Conservation (phyloP, 148 eudicot species). For the Fagopyrum tataricum region DNA sequence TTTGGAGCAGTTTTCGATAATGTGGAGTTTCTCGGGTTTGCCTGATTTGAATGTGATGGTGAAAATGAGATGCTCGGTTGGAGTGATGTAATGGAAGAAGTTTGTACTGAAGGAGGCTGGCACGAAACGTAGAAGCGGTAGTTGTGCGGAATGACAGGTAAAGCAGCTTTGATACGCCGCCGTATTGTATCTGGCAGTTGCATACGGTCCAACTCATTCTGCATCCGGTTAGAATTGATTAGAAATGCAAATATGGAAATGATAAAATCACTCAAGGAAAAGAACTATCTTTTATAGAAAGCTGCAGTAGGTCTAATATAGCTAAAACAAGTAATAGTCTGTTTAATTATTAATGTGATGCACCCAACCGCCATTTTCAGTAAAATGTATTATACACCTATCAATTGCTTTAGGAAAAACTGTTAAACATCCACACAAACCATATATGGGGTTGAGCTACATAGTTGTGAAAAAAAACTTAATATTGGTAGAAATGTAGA, state of each 20-base stretch:
- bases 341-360: too few relatives aligned
- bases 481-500: too few relatives aligned
- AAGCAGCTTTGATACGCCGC: constrained; percentile 83
- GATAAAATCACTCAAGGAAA: not conserved
- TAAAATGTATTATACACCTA: too few relatives aligned
- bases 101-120: constrained; percentile 56
- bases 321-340: not conserved
- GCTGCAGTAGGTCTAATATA: not conserved
- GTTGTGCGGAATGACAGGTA: constrained; percentile 60
- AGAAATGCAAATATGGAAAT: not conserved
- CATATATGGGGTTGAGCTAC: too few relatives aligned
- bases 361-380: too few relatives aligned
- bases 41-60: constrained; percentile 26
- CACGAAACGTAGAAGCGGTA: constrained; percentile 43
- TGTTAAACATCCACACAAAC: too few relatives aligned
- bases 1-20: constrained; percentile 19
- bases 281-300: not conserved
- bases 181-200: constrained; percentile 66
- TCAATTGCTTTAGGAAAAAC: too few relatives aligned
- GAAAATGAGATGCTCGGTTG: constrained; percentile 43
- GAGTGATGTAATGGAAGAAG: constrained; percentile 48
- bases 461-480: too few relatives aligned
- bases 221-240: constrained; percentile 19
- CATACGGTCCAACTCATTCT: constrained; percentile 86
- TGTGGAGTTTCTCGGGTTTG: constrained; percentile 35